phyloP scores from a whole-genome alignment of 768 basidiomycete genomes.

The Mycena indigotica region DNA sequence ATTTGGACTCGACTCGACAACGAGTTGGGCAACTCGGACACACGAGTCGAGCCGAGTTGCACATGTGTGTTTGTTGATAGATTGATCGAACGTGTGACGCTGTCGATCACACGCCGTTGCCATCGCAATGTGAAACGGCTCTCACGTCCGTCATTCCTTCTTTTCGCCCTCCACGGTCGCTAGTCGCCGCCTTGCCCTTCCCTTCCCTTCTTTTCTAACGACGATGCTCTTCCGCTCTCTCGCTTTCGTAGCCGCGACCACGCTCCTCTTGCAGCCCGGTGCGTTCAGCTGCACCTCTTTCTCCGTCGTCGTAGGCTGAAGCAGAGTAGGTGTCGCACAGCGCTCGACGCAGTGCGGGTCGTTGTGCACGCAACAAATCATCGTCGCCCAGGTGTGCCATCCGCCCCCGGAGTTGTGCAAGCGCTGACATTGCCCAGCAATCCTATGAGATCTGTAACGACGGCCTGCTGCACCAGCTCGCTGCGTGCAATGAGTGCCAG shows the following conservation, averaged over 20 bases:
- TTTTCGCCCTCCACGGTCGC: no score
- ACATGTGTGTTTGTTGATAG: no score
- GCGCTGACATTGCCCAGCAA: neutral
- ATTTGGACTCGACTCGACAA: no score
- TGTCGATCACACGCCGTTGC: no score
- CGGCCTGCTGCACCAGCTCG: neutral
- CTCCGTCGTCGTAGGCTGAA: neutral
- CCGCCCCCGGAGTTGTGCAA: neutral
- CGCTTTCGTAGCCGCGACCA: neutral
- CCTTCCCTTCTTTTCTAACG: neutral
- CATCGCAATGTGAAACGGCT: no score
- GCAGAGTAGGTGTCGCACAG: neutral
- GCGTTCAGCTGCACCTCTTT: neutral
- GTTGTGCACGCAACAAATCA: neutral
- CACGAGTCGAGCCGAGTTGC: no score
- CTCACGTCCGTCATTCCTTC: no score
- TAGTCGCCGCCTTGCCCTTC: no score
- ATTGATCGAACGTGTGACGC: no score
- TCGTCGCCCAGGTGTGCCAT: neutral
- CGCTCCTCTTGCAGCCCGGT: neutral
- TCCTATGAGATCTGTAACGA: neutral
- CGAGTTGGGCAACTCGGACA: no score
- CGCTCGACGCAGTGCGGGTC: neutral
- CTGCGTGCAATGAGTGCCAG: slow-evolving; percentile 1
- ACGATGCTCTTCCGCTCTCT: neutral